These are phyloP conservation scores for Murraya koenigii DNA, from an alignment of 345 rosid species.

Conservation along the genomic window DNA sequence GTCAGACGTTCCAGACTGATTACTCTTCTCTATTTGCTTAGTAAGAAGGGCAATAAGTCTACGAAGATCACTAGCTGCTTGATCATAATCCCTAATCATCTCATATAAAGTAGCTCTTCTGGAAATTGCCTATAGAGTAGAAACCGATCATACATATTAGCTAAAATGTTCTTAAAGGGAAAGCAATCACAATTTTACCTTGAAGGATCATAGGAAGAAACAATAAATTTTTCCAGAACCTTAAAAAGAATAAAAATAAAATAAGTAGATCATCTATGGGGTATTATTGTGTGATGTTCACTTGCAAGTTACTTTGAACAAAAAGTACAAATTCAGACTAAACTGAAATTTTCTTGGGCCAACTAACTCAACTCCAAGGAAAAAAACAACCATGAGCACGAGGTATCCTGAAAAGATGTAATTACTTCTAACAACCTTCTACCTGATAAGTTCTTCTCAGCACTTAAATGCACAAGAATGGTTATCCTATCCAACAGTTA, in stretches of 20 bases:
- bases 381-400: neutral
- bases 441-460: neutral
- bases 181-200: neutral
- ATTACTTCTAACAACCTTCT: neutral
- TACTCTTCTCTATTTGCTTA: constrained; percentile 60
- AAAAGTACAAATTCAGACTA: neutral
- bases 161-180: constrained; percentile 1
- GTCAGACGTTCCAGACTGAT: constrained; percentile 44
- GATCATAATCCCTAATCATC: constrained; percentile 87
- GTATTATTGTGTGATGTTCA: neutral
- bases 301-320: neutral
- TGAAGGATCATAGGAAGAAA: neutral
- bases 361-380: neutral
- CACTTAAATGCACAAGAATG: neutral
- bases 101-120: constrained; percentile 81
- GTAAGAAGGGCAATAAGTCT: constrained; percentile 53
- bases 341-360: neutral
- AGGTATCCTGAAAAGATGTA: neutral
- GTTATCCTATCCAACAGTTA: neutral
- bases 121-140: constrained; percentile 70
- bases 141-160: constrained; percentile 6
- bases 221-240: neutral
- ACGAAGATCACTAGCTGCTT: constrained; percentile 76
- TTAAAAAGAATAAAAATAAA: neutral
- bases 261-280: neutral